These are phyloP conservation scores for Acacia acuminata DNA, from an alignment of 306 rosid genomes.

Conservation along the genomic window DNA sequence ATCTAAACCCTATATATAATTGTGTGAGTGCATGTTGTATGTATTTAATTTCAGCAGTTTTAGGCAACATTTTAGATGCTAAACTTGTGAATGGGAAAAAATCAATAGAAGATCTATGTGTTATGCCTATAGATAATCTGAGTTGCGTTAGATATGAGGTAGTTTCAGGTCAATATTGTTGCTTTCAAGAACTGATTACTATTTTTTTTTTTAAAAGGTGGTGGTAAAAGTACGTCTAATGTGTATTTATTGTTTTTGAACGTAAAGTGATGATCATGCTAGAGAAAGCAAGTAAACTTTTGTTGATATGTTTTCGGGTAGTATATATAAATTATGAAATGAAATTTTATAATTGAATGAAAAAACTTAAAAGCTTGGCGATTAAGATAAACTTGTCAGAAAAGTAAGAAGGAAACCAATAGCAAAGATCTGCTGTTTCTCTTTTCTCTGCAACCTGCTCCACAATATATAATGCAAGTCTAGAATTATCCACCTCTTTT, in stretches of 20 bases:
- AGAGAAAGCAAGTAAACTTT: not conserved
- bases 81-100: not conserved
- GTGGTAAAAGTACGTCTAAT: not conserved
- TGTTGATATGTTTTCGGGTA: not conserved
- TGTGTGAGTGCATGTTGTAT: too few relatives aligned
- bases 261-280: not conserved
- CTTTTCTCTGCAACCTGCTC: constrained; percentile 21
- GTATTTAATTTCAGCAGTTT: too few relatives aligned
- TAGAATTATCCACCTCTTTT: not conserved
- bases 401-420: not conserved
- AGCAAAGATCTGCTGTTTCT: constrained; percentile 7
- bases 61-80: too few relatives aligned
- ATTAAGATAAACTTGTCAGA: not conserved
- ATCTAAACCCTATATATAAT: too few relatives aligned
- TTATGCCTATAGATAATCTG: not conserved
- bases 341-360: not conserved
- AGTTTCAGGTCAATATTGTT: not conserved
- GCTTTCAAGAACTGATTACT: not conserved
- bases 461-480: not conserved
- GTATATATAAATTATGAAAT: not conserved
- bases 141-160: too few relatives aligned
- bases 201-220: too few relatives aligned
- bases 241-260: not conserved
- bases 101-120: not conserved
- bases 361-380: not conserved